A percentile compares a stretch with the other conserved stretches of the same genome.
Conservation (phyloP, 805 yeast species). For the Yarrowia bubula region DNA sequence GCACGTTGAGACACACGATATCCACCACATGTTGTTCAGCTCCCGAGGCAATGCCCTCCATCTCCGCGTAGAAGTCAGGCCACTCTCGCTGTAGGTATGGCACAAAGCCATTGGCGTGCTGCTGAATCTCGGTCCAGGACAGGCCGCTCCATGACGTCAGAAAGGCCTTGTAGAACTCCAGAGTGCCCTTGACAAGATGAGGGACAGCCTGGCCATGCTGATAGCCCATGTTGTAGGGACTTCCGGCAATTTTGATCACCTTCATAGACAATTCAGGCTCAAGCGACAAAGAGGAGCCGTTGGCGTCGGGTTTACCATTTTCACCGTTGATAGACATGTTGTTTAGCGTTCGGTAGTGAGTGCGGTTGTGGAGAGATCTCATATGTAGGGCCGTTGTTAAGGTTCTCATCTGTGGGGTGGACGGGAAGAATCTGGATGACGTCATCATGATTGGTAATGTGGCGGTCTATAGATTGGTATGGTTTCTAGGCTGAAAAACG, state of each 20-base stretch:
- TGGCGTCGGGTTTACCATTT: not conserved
- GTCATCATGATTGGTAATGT: not conserved
- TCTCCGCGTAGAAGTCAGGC: slow-evolving; percentile 41
- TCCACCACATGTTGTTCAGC: slow-evolving; percentile 39
- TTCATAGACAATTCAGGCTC: slow-evolving; percentile 25
- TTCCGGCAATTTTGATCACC: slow-evolving; percentile 27
- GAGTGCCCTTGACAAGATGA: slow-evolving; percentile 36
- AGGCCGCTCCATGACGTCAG: slow-evolving; percentile 34
- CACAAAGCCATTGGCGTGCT: slow-evolving; percentile 37
- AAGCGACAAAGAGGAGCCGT: not conserved
- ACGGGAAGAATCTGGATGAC: not conserved
- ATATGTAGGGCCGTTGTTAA: not conserved
- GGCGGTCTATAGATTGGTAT: no score
- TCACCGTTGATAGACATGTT: not conserved
- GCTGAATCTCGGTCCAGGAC: slow-evolving; percentile 39
- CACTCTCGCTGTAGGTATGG: slow-evolving; percentile 36
- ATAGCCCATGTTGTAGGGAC: slow-evolving; percentile 37
- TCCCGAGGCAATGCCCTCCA: slow-evolving; percentile 44
- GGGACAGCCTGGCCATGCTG: slow-evolving; percentile 42
- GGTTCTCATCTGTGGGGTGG: not conserved
- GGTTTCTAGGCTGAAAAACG: not conserved
- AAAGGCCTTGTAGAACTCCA: slow-evolving; percentile 37
- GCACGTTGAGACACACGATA: slow-evolving; percentile 42
- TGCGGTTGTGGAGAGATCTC: not conserved
- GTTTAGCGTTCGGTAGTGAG: not conserved